Conservation (phyloP, 1,284 basidiomycete species). For the Fomitopsis pinicola region DNA sequence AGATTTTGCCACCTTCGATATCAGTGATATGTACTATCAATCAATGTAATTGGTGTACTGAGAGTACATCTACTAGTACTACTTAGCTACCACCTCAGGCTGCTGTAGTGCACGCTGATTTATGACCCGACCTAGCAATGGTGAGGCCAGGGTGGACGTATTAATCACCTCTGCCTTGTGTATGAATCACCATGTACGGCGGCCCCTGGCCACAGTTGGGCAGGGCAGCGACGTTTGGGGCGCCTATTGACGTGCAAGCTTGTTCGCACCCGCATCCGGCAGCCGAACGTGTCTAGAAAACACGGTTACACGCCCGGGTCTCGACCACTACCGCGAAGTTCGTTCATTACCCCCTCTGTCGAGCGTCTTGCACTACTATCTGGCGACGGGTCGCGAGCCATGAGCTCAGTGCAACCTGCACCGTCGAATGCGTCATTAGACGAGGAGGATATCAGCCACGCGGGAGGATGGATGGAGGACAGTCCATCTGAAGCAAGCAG, state of each 20-base stretch:
- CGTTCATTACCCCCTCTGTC: not conserved
- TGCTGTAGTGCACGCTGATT: too few species aligned
- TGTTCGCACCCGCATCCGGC: not conserved
- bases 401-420: slow-evolving; percentile 26
- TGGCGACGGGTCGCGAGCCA: slow-evolving; percentile 7
- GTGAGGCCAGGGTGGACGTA: too few species aligned
- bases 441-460: slow-evolving; percentile 42
- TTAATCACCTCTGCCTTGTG: too few species aligned
- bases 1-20: too few species aligned
- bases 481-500: slow-evolving; percentile 13
- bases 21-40: not conserved
- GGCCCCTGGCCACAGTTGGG: not conserved
- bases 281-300: not conserved
- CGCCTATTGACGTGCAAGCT: not conserved
- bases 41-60: too few species aligned
- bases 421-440: slow-evolving; percentile 38
- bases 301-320: not conserved
- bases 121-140: too few species aligned
- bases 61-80: too few species aligned
- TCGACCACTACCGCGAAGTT: not conserved
- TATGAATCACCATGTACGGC: too few species aligned
- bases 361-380: not conserved
- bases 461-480: slow-evolving; percentile 30
- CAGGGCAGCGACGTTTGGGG: not conserved
- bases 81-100: too few species aligned